Percentiles rank a stretch among this genome's conserved stretches.
phyloP scores from a whole-genome alignment of 2,329 filamentous ascomycete species.

The Chaetomium globosum region DNA sequence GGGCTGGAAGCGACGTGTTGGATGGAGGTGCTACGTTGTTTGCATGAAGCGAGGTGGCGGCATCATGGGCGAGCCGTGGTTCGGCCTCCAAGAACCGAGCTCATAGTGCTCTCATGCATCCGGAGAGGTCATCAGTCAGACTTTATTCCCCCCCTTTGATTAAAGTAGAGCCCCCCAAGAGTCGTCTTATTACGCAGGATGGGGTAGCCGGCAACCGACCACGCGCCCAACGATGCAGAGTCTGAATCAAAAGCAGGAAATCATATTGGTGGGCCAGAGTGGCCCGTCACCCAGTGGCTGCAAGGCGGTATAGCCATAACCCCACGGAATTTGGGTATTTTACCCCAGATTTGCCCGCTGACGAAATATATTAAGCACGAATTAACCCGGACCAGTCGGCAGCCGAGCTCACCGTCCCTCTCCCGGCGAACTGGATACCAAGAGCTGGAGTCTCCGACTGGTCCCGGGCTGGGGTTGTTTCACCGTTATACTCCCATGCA shows the following conservation, averaged over 20 bases:
- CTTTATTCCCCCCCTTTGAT: constrained; percentile 11
- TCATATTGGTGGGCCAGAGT: constrained; percentile 13
- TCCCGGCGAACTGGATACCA: constrained; percentile 33
- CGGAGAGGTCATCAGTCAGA: constrained; percentile 8
- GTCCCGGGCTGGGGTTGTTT: constrained; percentile 24
- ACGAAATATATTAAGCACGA: constrained; percentile 30
- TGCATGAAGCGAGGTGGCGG: constrained; percentile 16
- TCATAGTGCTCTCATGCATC: neutral
- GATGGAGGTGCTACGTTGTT: constrained; percentile 19
- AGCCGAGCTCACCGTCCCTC: constrained; percentile 31
- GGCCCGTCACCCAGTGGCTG: constrained; percentile 1
- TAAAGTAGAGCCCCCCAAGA: neutral
- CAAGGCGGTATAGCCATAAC: constrained; percentile 23
- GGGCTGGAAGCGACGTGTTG: constrained; percentile 18
- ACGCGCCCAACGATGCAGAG: constrained; percentile 13
- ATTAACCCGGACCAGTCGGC: constrained; percentile 37
- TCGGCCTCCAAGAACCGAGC: constrained; percentile 23
- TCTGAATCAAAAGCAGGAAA: constrained; percentile 13
- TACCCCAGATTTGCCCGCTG: constrained; percentile 38
- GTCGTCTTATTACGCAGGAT: constrained; percentile 6
- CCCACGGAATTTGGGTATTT: constrained; percentile 30
- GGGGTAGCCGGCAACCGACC: constrained; percentile 15
- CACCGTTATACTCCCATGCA: constrained; percentile 19
- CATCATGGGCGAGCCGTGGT: constrained; percentile 11
- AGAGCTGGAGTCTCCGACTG: constrained; percentile 9